phyloP scores from a whole-genome alignment of 2,329 filamentous ascomycete species.

The Chaetomium sp. region DNA sequence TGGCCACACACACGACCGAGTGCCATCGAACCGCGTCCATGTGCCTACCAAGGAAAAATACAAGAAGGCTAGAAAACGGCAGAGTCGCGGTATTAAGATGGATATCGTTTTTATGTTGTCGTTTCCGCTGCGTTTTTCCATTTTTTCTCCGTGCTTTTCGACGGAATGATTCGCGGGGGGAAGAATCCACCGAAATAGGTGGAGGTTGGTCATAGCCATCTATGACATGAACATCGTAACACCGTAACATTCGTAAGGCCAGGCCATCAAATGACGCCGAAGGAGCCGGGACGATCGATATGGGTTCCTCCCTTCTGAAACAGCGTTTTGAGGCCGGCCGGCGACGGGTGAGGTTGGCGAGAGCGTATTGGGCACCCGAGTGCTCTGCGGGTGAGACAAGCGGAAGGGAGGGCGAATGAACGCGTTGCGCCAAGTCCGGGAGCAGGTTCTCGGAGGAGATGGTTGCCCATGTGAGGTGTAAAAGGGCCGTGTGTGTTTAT shows the following conservation, averaged over 20 bases:
- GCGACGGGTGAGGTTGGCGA: neutral
- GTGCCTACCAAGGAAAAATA: neutral
- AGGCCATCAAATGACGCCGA: neutral
- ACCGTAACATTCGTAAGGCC: slow-evolving; percentile 26
- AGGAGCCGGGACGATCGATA: too few species aligned
- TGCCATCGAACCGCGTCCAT: neutral
- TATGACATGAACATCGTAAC: slow-evolving; percentile 27
- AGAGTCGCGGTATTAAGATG: slow-evolving; percentile 8
- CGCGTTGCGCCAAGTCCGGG: slow-evolving; percentile 1
- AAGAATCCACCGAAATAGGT: slow-evolving; percentile 8
- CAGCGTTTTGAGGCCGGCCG: neutral
- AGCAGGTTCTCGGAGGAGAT: slow-evolving; percentile 18
- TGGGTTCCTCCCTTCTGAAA: too few species aligned
- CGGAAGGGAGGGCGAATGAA: neutral
- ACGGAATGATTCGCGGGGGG: slow-evolving; percentile 4
- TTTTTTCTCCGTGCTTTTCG: slow-evolving; percentile 7
- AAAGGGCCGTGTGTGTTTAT: slow-evolving; percentile 17
- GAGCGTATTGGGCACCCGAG: neutral
- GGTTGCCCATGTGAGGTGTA: slow-evolving; percentile 25
- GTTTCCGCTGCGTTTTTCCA: slow-evolving; percentile 9
- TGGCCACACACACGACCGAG: neutral
- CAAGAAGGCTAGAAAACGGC: neutral
- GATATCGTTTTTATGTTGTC: neutral
- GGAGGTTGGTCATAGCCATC: slow-evolving; percentile 24
- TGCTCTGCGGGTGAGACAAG: too few species aligned